phyloP scores from a whole-genome alignment of 768 basidiomycete genomes.

The Lenzites betulinus region DNA sequence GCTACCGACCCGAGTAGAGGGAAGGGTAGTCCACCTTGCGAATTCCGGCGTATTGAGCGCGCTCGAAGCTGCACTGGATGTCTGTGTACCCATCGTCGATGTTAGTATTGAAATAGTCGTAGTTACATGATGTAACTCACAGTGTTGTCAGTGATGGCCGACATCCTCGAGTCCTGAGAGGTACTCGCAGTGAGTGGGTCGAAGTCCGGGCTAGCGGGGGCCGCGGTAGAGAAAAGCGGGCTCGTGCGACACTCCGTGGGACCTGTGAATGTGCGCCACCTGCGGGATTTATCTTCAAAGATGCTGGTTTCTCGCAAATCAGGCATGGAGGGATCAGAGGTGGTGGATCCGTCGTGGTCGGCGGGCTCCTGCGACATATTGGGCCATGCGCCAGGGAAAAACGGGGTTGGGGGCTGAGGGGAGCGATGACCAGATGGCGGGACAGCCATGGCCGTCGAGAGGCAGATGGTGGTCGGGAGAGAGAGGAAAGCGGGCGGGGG shows the following conservation, averaged over 20 bases:
- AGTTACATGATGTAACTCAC: not conserved
- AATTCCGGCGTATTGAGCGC: slow-evolving; percentile 18
- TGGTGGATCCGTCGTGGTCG: slow-evolving; percentile 18
- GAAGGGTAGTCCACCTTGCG: slow-evolving; percentile 3
- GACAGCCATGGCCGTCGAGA: slow-evolving; percentile 12
- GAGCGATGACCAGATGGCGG: slow-evolving; percentile 20
- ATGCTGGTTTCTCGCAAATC: not conserved
- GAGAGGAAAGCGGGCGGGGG: not conserved
- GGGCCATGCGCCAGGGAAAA: slow-evolving; percentile 53
- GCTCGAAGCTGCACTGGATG: slow-evolving; percentile 14
- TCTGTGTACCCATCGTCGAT: not conserved
- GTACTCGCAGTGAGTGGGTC: slow-evolving; percentile 7
- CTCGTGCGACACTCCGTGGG: slow-evolving; percentile 30
- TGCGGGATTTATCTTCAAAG: not conserved
- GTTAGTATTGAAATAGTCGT: too few relatives aligned
- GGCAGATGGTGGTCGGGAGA: not conserved
- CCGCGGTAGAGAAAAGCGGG: slow-evolving; percentile 11
- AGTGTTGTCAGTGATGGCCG: slow-evolving; percentile 10
- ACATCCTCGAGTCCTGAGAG: slow-evolving; percentile 11
- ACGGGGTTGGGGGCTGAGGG: slow-evolving; percentile 31
- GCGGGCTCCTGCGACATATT: slow-evolving; percentile 27
- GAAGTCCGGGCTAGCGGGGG: not conserved
- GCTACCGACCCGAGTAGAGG: not conserved
- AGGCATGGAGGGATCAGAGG: slow-evolving; percentile 23
- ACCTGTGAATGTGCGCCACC: slow-evolving; percentile 14